phyloP scores from a whole-genome alignment of 129 eudicot genomes.

The Centella asiatica region DNA sequence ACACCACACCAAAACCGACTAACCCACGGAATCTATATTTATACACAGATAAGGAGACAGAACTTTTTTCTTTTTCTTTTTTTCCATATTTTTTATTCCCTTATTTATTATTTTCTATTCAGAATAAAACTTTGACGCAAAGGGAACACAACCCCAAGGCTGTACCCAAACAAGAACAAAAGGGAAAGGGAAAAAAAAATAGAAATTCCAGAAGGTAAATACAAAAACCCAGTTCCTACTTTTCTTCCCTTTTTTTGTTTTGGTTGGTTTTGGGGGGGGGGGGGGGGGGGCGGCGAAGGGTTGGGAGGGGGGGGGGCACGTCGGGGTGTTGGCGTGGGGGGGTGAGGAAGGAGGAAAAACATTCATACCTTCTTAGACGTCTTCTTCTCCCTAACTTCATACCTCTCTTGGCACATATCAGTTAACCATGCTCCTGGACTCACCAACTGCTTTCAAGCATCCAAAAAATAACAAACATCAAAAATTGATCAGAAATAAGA shows the following conservation, averaged over 20 bases:
- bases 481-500: neutral
- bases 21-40: too few species aligned
- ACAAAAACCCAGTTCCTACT: too few species aligned
- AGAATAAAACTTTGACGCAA: neutral
- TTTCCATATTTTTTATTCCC: too few species aligned
- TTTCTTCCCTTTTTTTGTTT: too few species aligned
- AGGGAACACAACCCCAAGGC: neutral
- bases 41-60: too few species aligned
- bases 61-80: too few species aligned
- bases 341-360: neutral
- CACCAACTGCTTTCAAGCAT: conserved; percentile 45
- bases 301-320: too few species aligned
- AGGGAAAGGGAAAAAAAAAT: neutral
- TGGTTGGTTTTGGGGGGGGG: too few species aligned
- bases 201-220: neutral
- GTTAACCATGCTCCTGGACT: conserved; percentile 75
- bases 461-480: conserved; percentile 1
- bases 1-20: too few species aligned
- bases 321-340: too few species aligned
- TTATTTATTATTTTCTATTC: too few species aligned
- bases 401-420: conserved; percentile 65
- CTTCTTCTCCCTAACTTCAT: conserved; percentile 70
- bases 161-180: neutral
- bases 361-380: conserved; percentile 49
- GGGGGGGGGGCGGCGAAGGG: too few species aligned